Conservation (phyloP, 495 filamentous ascomycete genomes). For the Penicillium crystallinum region DNA sequence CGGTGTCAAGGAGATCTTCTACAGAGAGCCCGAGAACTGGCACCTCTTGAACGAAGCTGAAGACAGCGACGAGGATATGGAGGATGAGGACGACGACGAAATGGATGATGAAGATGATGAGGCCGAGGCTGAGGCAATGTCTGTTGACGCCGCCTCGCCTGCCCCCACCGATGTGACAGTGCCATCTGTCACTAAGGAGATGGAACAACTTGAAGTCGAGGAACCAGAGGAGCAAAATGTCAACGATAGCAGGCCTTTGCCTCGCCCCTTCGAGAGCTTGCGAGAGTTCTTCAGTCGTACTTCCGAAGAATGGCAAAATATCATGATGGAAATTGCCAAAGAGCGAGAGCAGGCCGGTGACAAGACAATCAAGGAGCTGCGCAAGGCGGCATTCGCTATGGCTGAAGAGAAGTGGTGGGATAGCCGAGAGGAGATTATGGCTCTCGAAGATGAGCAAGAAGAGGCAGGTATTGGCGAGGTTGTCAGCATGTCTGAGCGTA, state of each 20-base stretch:
- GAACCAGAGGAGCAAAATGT: constrained; percentile 49
- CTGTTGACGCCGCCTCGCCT: constrained; percentile 32
- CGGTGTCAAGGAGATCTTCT: constrained; percentile 84
- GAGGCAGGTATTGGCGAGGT: constrained; percentile 94
- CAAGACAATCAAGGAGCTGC: constrained; percentile 83
- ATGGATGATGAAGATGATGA: constrained; percentile 50
- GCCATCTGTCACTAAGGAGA: constrained; percentile 48
- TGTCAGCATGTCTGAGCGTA: constrained; percentile 72
- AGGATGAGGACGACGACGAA: constrained; percentile 67
- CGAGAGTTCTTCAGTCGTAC: constrained; percentile 90
- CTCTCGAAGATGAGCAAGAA: constrained; percentile 93
- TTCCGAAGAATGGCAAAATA: constrained; percentile 82
- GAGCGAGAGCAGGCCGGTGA: constrained; percentile 47
- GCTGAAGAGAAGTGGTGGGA: constrained; percentile 99
- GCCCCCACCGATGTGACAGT: constrained; percentile 34
- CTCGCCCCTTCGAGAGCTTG: constrained; percentile 85
- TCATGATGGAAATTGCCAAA: constrained; percentile 63
- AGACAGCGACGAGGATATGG: constrained; percentile 62
- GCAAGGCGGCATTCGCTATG: constrained; percentile 78
- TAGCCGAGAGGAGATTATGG: constrained; percentile 88
- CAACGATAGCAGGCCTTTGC: constrained; percentile 44
- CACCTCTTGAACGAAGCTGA: constrained; percentile 61
- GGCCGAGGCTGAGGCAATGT: constrained; percentile 39
- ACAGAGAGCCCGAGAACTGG: constrained; percentile 80
- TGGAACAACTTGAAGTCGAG: constrained; percentile 56